Evolutionary conservation across 2,329 filamentous ascomycete genomes (phyloP).

Genomic region (Biscogniauxia mediterranea): DNA sequence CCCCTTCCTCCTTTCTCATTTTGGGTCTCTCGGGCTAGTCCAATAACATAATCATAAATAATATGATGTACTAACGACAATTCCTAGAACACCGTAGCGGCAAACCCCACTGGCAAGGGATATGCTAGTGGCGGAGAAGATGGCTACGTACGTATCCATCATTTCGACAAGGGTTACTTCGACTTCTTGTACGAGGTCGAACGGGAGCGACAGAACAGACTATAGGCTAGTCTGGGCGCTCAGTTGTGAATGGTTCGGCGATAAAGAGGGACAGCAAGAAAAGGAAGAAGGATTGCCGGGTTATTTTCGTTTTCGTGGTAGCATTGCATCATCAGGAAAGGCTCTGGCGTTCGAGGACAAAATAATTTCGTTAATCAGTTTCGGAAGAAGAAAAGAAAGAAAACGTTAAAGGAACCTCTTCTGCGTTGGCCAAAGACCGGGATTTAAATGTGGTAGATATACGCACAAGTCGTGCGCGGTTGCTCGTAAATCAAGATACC

Average conservation of each 20-base stretch:
- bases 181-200: constrained; percentile 99
- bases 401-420: background rate
- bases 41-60: background rate
- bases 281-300: constrained; percentile 15
- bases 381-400: constrained; percentile 17
- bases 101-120: constrained; percentile 84
- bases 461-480: background rate
- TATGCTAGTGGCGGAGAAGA: constrained; percentile 97
- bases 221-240: constrained; percentile 21
- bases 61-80: constrained; percentile 5
- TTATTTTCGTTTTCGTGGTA: constrained; percentile 26
- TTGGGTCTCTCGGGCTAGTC: background rate
- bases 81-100: constrained; percentile 80
- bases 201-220: constrained; percentile 62
- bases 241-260: constrained; percentile 14
- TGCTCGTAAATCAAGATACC: background rate
- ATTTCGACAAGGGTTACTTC: constrained; percentile 98
- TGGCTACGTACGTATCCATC: constrained; percentile 96
- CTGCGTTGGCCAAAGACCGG: background rate
- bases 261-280: background rate
- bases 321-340: constrained; percentile 31
- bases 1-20: background rate
- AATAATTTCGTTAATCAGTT: constrained; percentile 14
- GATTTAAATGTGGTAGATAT: background rate
- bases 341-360: constrained; percentile 28